These are phyloP conservation scores for Blastocystis hominis DNA, from an alignment of 352 stramenopile species.

Conservation along the genomic window DNA sequence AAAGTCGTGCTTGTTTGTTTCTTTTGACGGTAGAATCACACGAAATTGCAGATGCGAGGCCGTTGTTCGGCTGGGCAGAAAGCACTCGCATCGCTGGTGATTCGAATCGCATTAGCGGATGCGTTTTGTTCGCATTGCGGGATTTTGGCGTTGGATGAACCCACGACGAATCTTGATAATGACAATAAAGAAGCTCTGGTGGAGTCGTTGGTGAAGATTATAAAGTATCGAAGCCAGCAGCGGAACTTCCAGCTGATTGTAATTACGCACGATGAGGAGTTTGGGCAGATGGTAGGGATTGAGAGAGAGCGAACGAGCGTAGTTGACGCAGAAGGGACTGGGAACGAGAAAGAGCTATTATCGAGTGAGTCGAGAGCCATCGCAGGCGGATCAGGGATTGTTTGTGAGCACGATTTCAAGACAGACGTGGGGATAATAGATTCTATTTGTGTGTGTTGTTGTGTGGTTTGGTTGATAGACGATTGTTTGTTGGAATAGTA, in stretches of 20 bases:
- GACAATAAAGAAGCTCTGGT: conserved; percentile 84
- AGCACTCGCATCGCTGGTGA: conserved; percentile 86
- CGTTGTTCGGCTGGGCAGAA: conserved; percentile 95
- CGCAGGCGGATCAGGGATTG: neutral
- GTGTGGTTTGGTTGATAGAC: too few relatives aligned
- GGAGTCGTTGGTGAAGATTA: conserved; percentile 76
- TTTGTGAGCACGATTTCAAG: conserved; percentile 42
- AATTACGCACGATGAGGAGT: conserved; percentile 97
- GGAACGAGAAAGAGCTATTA: conserved; percentile 33
- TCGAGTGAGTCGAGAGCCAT: conserved; percentile 34
- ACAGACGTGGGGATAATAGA: neutral
- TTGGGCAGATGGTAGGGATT: conserved; percentile 55
- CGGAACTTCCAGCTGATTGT: conserved; percentile 98
- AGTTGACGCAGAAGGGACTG: conserved; percentile 27
- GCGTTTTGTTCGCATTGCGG: conserved; percentile 97
- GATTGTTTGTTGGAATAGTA: too few relatives aligned
- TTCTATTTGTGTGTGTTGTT: too few relatives aligned
- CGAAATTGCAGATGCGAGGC: conserved; percentile 93
- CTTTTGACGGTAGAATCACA: conserved; percentile 59
- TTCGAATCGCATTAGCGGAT: conserved; percentile 90
- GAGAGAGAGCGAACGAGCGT: neutral
- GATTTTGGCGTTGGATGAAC: conserved; percentile 94
- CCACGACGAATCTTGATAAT: conserved; percentile 90
- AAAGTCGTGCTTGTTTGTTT: neutral
- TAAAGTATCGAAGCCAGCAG: conserved; percentile 82